Evolutionary conservation across 768 basidiomycete genomes (phyloP).

Genomic region (Lentinula raphanica): DNA sequence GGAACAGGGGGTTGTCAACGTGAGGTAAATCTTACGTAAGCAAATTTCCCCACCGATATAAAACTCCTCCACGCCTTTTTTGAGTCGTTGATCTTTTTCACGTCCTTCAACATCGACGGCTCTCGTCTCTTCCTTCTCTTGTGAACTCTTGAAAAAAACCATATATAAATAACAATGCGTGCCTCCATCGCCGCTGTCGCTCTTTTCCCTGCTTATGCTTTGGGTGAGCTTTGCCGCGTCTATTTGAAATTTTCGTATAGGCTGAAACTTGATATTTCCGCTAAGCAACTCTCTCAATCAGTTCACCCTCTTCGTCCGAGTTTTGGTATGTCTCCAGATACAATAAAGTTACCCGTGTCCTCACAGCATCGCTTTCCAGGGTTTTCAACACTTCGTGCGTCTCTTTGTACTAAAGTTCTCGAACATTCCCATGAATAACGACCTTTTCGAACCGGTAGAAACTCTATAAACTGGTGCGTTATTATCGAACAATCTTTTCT

Average conservation of each 20-base stretch:
- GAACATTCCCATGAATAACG: neutral
- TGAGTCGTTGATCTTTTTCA: neutral
- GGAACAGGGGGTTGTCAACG: neutral
- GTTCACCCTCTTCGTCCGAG: neutral
- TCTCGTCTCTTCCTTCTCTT: neutral
- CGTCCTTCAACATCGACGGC: neutral
- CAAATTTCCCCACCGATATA: neutral
- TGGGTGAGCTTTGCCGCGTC: neutral
- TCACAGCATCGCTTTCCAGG: neutral
- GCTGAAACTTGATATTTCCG: neutral
- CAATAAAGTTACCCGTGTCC: too few species aligned
- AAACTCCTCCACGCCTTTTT: neutral
- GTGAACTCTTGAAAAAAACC: neutral
- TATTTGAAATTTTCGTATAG: neutral
- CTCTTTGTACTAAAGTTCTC: neutral
- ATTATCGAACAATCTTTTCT: neutral
- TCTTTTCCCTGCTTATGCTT: conserved; percentile 4
- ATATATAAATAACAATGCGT: neutral
- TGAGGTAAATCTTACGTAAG: neutral
- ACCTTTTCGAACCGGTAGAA: neutral
- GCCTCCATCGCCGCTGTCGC: conserved; percentile 3
- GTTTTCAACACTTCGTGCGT: conserved; percentile 3
- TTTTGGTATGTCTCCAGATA: neutral
- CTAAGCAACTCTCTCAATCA: conserved; percentile 1
- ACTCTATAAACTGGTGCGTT: neutral